Evolutionary conservation across 1,284 basidiomycete species (phyloP).

Genomic region (Ceratobasidium sp.): DNA sequence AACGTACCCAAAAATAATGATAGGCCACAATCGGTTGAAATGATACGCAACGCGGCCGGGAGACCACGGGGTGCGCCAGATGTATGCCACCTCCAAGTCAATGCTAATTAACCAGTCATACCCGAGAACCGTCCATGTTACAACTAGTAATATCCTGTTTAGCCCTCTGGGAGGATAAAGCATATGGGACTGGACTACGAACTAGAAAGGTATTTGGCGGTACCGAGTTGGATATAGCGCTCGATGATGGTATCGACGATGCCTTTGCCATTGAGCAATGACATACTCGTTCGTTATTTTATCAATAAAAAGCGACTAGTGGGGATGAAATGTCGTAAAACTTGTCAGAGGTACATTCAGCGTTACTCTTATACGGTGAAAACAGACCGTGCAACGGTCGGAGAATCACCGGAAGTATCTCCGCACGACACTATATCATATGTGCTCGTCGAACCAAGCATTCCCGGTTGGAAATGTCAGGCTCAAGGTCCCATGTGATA

Average conservation of each 20-base stretch:
- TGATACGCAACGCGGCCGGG: constrained; percentile 13
- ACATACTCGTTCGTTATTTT: neutral
- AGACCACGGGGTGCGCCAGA: constrained; percentile 25
- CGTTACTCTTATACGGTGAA: neutral
- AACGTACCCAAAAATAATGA: constrained; percentile 20
- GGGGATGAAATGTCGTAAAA: neutral
- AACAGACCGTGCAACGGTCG: no score
- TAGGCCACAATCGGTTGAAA: constrained; percentile 37
- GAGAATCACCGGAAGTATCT: no score
- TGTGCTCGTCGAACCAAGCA: no score
- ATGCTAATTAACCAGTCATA: constrained; percentile 33
- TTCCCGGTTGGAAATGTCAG: no score
- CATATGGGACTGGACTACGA: neutral
- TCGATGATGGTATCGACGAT: neutral
- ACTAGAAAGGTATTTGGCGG: constrained; percentile 24
- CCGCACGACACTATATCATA: no score
- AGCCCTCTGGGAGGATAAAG: no score
- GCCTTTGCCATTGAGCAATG: neutral
- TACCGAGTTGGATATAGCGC: neutral
- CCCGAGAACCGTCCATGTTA: constrained; percentile 19
- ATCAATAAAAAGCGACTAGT: neutral
- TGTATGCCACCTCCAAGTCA: constrained; percentile 9
- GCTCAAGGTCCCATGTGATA: no score
- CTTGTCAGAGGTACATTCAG: no score
- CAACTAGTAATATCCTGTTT: neutral